Evolutionary conservation across 1,139 yeast species (phyloP), one percentile per base, ranked within the genome.

Genomic region (Suhomyces ambrosiae): DNA sequence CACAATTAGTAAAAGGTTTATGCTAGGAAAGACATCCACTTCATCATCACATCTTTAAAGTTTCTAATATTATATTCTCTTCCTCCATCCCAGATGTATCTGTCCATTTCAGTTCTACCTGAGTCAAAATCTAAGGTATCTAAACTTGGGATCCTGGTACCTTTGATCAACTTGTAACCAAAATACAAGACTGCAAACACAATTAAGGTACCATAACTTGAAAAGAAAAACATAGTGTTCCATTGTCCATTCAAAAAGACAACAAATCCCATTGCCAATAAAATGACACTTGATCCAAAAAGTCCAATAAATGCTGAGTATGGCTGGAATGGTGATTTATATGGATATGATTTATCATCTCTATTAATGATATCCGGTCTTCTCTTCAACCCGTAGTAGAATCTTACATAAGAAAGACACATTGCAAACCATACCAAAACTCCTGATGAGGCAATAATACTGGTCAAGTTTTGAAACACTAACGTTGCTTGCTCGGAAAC

Each of bases 401-500:
- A 87, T 37, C 96, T 62, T 22, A 86, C 61, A 53, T 74, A 87
- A 2, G 92, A 75, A 12, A 86, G 58, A 48, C 88, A 81, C 85
- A 87, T 83, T 4, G 90, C 86, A 40, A 82, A 77, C 95, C 95
- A 87, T 35, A 83, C 86, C 23, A 86, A 59, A 37, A 86, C 73
- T 1, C 88, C 87, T 0, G 90, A 75, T 1, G 88, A 76, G 0
- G 89, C 79, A 41, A 83, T 79, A 25, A 85, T 67, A 48, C 79
- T 74, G 7, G 84, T 74, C 41, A 86, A 65, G 53, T 81, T 74
- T 47, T 78, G 82, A 48, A 86, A 85, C 3, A 83, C 85, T n/a
- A 67, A 62, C 7, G 85, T 76, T 0, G 88, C 82, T 28, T 72
- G 61, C 45, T 76, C 71, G 23, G 77, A 71, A 5, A 82, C 77